phyloP scores from a whole-genome alignment of 495 filamentous ascomycete genomes.

The Bacidia rubella region DNA sequence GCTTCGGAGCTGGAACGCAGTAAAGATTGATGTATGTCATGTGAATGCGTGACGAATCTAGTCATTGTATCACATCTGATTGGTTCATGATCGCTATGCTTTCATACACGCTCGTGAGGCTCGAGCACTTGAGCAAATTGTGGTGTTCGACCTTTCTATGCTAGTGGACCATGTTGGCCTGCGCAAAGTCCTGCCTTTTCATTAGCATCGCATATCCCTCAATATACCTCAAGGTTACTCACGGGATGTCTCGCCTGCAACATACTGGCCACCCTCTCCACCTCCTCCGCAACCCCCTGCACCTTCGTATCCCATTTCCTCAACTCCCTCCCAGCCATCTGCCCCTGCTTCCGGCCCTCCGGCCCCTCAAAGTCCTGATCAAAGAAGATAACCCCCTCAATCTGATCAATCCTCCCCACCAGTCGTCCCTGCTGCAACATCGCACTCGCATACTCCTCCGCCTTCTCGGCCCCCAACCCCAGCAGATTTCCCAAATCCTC shows the following conservation, averaged over 20 bases:
- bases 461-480: slow-evolving; percentile 64
- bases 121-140: neutral
- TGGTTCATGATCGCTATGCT: neutral
- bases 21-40: neutral
- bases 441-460: slow-evolving; percentile 78
- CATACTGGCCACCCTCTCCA: slow-evolving; percentile 70
- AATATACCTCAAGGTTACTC: neutral
- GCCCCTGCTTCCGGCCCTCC: slow-evolving; percentile 39
- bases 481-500: slow-evolving; percentile 64
- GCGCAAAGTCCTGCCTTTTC: neutral
- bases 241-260: slow-evolving; percentile 57
- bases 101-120: neutral
- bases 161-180: slow-evolving; percentile 4
- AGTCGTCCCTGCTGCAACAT: slow-evolving; percentile 94
- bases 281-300: slow-evolving; percentile 69
- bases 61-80: neutral
- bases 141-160: neutral
- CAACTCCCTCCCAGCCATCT: slow-evolving; percentile 42
- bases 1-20: neutral
- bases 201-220: neutral
- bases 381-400: slow-evolving; percentile 78
- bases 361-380: slow-evolving; percentile 47
- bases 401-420: slow-evolving; percentile 84
- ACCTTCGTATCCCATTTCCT: slow-evolving; percentile 84
- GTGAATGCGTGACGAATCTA: neutral